Conservation (phyloP, 2,329 filamentous ascomycete genomes). For the Huntiella savannae region DNA sequence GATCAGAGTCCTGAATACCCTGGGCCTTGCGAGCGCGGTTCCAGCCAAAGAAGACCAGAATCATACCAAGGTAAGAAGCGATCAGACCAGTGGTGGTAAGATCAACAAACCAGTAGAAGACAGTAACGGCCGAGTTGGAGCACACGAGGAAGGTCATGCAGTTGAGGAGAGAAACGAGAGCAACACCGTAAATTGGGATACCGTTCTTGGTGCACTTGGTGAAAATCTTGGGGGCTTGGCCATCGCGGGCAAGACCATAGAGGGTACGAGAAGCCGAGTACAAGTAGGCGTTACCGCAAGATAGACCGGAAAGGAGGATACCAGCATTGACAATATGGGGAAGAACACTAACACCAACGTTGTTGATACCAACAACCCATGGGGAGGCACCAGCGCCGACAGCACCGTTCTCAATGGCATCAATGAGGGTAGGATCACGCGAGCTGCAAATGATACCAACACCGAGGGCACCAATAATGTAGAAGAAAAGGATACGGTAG, state of each 20-base stretch:
- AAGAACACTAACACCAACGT: constrained; percentile 37
- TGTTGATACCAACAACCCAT: constrained; percentile 38
- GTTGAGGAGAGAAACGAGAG: constrained; percentile 32
- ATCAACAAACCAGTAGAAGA: constrained; percentile 34
- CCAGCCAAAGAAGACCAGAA: constrained; percentile 26
- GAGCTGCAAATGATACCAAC: constrained; percentile 36
- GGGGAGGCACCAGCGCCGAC: constrained; percentile 40
- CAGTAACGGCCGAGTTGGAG: constrained; percentile 27
- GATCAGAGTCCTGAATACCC: constrained; percentile 25
- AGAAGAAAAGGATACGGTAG: constrained; percentile 52
- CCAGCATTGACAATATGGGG: constrained; percentile 40
- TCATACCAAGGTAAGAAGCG: constrained; percentile 42
- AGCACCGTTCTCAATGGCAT: constrained; percentile 24
- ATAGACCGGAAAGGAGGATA: constrained; percentile 20
- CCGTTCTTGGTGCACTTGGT: constrained; percentile 39
- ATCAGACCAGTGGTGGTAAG: constrained; percentile 38
- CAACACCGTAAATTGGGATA: constrained; percentile 40
- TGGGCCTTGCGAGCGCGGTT: constrained; percentile 35
- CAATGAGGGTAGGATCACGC: constrained; percentile 28
- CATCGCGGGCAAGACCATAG: constrained; percentile 30
- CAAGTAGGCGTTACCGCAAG: constrained; percentile 31
- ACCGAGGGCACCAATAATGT: constrained; percentile 44
- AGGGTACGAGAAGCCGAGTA: constrained; percentile 32
- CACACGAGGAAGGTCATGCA: constrained; percentile 34
- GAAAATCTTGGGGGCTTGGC: constrained; percentile 31